These are phyloP conservation scores for Pyricularia grisea DNA, from an alignment of 2,329 filamentous ascomycete genomes.

Conservation along the genomic window DNA sequence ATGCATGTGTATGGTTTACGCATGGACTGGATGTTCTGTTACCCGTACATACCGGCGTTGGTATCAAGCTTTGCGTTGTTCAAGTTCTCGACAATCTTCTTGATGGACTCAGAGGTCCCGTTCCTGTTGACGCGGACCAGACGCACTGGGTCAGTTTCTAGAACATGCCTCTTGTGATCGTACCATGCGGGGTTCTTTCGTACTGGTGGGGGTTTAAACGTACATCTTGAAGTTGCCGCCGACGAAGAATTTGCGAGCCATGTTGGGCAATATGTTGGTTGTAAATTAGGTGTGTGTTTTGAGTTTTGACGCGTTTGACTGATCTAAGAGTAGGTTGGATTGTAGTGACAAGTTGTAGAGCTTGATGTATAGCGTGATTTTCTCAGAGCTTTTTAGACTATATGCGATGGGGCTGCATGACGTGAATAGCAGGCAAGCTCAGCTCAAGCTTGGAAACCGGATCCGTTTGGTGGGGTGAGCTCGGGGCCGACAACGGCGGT, in stretches of 20 bases:
- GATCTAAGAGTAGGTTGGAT: neutral
- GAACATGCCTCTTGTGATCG: neutral
- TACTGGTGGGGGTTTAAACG: constrained; percentile 22
- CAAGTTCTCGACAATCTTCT: constrained; percentile 80
- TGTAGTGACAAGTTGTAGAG: neutral
- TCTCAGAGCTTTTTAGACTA: neutral
- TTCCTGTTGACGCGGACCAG: constrained; percentile 55
- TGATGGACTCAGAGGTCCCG: constrained; percentile 82
- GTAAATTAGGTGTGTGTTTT: neutral
- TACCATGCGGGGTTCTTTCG: neutral
- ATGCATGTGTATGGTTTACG: too few species aligned
- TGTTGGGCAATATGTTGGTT: constrained; percentile 41
- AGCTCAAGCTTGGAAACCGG: neutral
- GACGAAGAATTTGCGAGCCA: constrained; percentile 95
- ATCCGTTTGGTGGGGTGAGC: neutral
- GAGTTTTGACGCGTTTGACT: neutral
- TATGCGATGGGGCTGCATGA: neutral
- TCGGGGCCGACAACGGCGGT: neutral
- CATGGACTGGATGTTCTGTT: neutral
- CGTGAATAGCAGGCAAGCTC: neutral
- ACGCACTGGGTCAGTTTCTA: neutral
- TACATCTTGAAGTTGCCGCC: constrained; percentile 99
- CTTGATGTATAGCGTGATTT: neutral
- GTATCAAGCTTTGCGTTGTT: constrained; percentile 76
- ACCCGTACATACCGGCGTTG: constrained; percentile 52